Conservation (phyloP, 2,329 filamentous ascomycete species). For the Stachybotrys chlorohalonatus region DNA sequence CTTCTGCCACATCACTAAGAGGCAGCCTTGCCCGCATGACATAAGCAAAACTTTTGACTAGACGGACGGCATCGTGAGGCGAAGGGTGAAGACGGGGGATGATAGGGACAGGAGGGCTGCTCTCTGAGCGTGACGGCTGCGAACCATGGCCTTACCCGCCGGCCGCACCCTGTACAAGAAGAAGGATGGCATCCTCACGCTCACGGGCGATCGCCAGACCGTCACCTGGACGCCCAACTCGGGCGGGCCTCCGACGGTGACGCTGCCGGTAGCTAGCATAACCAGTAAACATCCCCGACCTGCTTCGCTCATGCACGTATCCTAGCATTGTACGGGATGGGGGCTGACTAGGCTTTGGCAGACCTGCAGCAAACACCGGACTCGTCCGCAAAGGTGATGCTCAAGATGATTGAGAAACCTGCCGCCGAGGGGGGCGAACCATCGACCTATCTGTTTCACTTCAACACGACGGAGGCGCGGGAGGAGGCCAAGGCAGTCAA, state of each 20-base stretch:
- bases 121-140: not conserved
- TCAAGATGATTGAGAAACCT: conserved; percentile 78
- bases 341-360: conserved; percentile 22
- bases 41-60: not conserved
- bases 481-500: conserved; percentile 80
- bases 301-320: not conserved
- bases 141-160: conserved; percentile 46
- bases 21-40: not conserved
- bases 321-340: too few relatives aligned
- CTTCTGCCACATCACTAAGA: not conserved
- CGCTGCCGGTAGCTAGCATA: conserved; percentile 65
- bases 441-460: conserved; percentile 75
- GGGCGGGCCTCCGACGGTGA: conserved; percentile 55
- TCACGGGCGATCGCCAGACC: conserved; percentile 63
- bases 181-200: conserved; percentile 76
- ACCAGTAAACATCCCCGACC: conserved; percentile 52
- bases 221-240: conserved; percentile 74
- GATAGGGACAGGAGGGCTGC: not conserved
- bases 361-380: conserved; percentile 94
- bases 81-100: not conserved
- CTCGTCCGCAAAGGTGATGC: conserved; percentile 79
- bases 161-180: conserved; percentile 83
- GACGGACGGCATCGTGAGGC: not conserved
- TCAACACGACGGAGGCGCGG: conserved; percentile 73
- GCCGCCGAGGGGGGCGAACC: conserved; percentile 47